Conservation (phyloP, 495 filamentous ascomycete genomes). For the Coniosporium apollinis region DNA sequence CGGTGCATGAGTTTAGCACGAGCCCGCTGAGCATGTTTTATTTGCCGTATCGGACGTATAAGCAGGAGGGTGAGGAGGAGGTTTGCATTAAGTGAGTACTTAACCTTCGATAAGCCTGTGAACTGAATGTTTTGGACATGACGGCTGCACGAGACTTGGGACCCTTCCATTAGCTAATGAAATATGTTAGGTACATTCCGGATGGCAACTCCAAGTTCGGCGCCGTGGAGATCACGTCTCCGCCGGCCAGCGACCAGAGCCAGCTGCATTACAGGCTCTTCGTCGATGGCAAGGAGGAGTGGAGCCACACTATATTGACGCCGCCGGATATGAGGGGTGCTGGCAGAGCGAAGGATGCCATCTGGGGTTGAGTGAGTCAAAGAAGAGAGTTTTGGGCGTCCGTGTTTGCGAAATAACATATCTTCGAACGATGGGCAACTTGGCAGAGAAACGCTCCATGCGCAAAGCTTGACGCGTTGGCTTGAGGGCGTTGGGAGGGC, state of each 20-base stretch:
- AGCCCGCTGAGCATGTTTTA: constrained; percentile 90
- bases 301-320: constrained; percentile 34
- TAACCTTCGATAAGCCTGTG: too few species aligned
- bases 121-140: not conserved
- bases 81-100: constrained; percentile 60
- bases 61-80: constrained; percentile 61
- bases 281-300: constrained; percentile 60
- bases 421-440: too few species aligned
- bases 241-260: constrained; percentile 21
- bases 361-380: constrained; percentile 24
- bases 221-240: constrained; percentile 61
- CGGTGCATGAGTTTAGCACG: constrained; percentile 74
- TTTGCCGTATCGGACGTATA: constrained; percentile 68
- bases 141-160: too few species aligned
- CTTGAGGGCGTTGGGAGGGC: too few species aligned
- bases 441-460: too few species aligned
- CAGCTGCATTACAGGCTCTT: constrained; percentile 68
- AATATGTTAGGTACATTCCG: constrained; percentile 47
- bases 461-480: too few species aligned
- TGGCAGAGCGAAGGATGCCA: constrained; percentile 19
- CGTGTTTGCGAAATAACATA: too few species aligned
- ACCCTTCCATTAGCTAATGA: constrained; percentile 1
- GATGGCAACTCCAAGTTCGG: constrained; percentile 86
- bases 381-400: too few species aligned
- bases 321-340: constrained; percentile 16